Evolutionary conservation across 2,329 filamentous ascomycete genomes (phyloP), one percentile per base, ranked within the genome.

Genomic region (Malbranchea zuffiana): DNA sequence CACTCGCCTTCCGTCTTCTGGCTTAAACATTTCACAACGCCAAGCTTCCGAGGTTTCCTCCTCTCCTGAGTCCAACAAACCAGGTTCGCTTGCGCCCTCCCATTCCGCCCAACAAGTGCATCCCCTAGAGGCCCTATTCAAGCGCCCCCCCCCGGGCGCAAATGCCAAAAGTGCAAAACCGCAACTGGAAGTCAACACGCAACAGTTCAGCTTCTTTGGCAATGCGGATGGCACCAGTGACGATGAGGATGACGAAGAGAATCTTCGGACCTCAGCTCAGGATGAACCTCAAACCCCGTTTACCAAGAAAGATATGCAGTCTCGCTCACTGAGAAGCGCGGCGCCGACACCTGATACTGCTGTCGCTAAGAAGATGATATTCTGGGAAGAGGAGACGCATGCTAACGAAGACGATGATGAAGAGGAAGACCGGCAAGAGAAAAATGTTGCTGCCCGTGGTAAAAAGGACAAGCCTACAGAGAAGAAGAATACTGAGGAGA

Each of bases 281-380:
- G 65, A 3, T 11, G 57, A 52, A 34, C 87, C 86, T 8, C 75
- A 85, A 59, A 95, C 88, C 0, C 88, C 88, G 0, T 93, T 78
- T 55, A 84, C 82, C 1, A 76, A 78, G 44, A 74, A 78, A 47
- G 88, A 96, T 47, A 67, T 88, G 19, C 74, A 86, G 44, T 74
- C 73, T 34, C 54, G 67, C 21, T 58, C 59, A 29, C 55, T 82
- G n/a, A 74, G 90, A 39, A 95, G 86, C 54, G 86, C 86, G 4
- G 90, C 90, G 2, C 90, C 90, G 0, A 98, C 90, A 0, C 90
- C 90, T 0, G 90, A 98, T 54, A 96, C 90, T 0, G 85, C 85
- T 1, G 77, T 86, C 42, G 77, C 82, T 2, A 76, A 45, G 37
- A 56, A 54, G 19, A 54, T 41, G 28, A 54, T 50, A 28, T 51